Base-by-base conservation (phyloP, 306 rosid genomes). In the Ceratonia siliqua region DNA sequence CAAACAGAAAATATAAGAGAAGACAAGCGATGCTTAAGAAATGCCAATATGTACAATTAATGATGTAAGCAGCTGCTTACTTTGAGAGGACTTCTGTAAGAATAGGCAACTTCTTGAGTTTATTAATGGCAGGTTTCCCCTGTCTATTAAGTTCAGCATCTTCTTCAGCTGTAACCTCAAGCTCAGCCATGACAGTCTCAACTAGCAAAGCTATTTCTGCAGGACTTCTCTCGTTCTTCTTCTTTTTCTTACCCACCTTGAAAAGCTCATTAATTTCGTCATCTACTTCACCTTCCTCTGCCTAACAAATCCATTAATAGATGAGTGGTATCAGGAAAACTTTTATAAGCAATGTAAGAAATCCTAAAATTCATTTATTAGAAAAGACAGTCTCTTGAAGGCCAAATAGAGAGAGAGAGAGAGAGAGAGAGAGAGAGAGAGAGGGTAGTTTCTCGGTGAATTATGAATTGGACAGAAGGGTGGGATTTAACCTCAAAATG, bases 171-270 rank as follows among this genome's bases (percentile, higher is more conserved):
- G 97, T 94, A 79, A 91, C 92, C 86, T 94, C 98, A 9, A 94
- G 96, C 87, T 91, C 97, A 6, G 98, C 98, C 98, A 94, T 94
- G 81, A 94, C 91, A 58, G 88, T 94, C 86, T 94, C 98, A 52
- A 94, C 98, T 22, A 94, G 77, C 78, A 91, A 73, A 58, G 98
- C 96, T 71, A 94, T 89, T 77, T 94, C 96, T 0, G 96, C 98
- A 0, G 98, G 98, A 82, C 92, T 94, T 78, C 79, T 89, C 80
- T 94, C 98, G 0, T 80, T 88, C 87, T 91, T 93, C 87, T 91
- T 94, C 84, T 49, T 91, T 71, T 85, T 94, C 91, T 84, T 91
- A 18, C 97, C 98, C 78, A 75, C 59, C 87, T 91, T 94, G 76
- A 94, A 94, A 61, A 91, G 90, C 21, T 79, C 74, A 36, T 89